Evolutionary conservation across 2,329 filamentous ascomycete genomes (phyloP), one percentile per base, ranked within the genome.

Genomic region (Alternaria rosae): DNA sequence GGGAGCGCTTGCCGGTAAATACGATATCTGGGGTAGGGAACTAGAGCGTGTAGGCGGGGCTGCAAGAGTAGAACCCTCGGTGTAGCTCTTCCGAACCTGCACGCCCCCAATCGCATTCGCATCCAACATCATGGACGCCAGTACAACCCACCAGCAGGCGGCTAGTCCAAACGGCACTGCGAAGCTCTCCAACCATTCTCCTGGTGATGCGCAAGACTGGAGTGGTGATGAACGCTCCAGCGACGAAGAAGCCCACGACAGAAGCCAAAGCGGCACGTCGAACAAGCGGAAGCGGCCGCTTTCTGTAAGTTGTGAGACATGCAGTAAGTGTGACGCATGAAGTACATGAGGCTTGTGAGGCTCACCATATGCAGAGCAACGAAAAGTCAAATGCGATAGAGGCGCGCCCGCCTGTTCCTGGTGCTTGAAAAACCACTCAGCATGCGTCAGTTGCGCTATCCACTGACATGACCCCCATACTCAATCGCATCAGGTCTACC

Each of bases 391-490:
- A 80, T 81, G 78, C 78, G 91, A 94, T 79, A 87, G 92, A 35
- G 89, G 88, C 6, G 90, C 92, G 71, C 91, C 91, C 2, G 87
- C 88, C n/a, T 92, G 89, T 44, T 89, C 89, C 21, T 92, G 89
- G 89, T 92, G 89, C 75, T 80, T 87, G 52, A 86, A 89, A 53
- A 91, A 92, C 76, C 85, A 85, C 60, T 87, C 90, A 66, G 70
- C 83, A 43, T 92, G 89, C 74, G 87, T 76, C 63, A 64, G 71
- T 66, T 41, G 44, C 47, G 35, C 45, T 21, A 61, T 54, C 41
- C 47, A 48, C 59, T 38, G 32, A 6, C 30, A 17, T 17, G n/a
- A 38, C 6, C 35, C 26, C 43, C 9, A 30, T n/a, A 42, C 57
- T 65, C 58, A 61, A 61, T 54, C 42, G 17, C 50, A 23, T 44